Conservation (phyloP, 768 basidiomycete genomes). For the Exidia glandulosa region DNA sequence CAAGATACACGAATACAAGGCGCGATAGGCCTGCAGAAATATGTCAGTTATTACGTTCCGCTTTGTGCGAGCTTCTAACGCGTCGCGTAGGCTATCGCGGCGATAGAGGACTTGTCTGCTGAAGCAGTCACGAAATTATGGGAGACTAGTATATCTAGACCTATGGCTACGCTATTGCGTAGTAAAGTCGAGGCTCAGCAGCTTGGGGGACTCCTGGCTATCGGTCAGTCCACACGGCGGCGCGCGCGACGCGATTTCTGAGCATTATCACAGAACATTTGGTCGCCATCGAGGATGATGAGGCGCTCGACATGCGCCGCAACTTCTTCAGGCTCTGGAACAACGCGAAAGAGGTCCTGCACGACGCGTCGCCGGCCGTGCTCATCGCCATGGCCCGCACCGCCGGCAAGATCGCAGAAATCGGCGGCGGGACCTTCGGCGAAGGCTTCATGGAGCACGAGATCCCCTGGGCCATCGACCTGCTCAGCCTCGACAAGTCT, state of each 20-base stretch:
- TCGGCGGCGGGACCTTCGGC: constrained; percentile 74
- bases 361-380: constrained; percentile 82
- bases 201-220: constrained; percentile 78
- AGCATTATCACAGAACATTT: constrained; percentile 46
- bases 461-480: constrained; percentile 71
- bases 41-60: constrained; percentile 35
- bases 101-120: constrained; percentile 69
- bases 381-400: constrained; percentile 94
- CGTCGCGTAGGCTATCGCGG: constrained; percentile 48
- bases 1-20: constrained; percentile 55
- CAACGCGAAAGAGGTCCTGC: constrained; percentile 87
- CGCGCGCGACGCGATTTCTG: constrained; percentile 1
- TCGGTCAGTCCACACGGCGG: constrained; percentile 40
- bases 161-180: constrained; percentile 74
- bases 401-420: constrained; percentile 73
- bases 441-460: constrained; percentile 86
- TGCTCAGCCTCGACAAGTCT: constrained; percentile 57
- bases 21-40: constrained; percentile 62
- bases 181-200: constrained; percentile 69
- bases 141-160: constrained; percentile 74
- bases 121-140: constrained; percentile 74
- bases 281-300: constrained; percentile 65
- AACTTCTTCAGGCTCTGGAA: constrained; percentile 82
- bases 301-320: constrained; percentile 60
- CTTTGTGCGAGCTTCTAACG: constrained; percentile 8